Percentiles rank a stretch among this genome's conserved stretches.
phyloP scores from a whole-genome alignment of 2,329 filamentous ascomycete species.

The Arthrobotrys conoides region DNA sequence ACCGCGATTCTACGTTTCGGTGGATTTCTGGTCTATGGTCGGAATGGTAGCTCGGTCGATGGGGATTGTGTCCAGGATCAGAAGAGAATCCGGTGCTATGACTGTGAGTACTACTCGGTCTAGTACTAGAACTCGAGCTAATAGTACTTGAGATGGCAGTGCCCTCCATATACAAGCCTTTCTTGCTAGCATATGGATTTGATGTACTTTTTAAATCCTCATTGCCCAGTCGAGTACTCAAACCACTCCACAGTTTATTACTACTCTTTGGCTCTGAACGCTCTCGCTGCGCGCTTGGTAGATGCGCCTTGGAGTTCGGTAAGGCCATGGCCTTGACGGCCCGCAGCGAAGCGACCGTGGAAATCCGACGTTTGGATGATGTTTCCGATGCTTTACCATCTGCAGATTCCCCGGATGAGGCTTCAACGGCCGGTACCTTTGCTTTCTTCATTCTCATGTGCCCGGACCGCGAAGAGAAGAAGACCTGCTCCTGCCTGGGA shows the following conservation, averaged over 20 bases:
- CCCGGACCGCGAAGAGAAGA: conserved; percentile 57
- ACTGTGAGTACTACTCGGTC: conserved; percentile 25
- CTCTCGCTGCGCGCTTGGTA: conserved; percentile 33
- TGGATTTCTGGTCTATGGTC: conserved; percentile 28
- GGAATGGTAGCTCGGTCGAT: conserved; percentile 43
- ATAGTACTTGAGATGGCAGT: conserved; percentile 46
- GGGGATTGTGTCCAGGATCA: neutral
- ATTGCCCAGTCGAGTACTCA: conserved; percentile 8
- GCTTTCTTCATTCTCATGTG: conserved; percentile 45
- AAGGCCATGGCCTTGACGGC: conserved; percentile 46
- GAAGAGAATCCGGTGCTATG: neutral
- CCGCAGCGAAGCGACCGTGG: conserved; percentile 52
- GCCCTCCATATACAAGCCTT: neutral
- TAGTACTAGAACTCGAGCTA: conserved; percentile 37
- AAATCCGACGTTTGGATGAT: conserved; percentile 46
- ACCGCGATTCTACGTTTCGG: conserved; percentile 41
- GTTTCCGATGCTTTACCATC: conserved; percentile 42
- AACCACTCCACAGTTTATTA: conserved; percentile 47
- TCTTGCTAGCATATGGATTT: conserved; percentile 42
- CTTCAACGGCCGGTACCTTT: conserved; percentile 32
- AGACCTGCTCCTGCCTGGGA: conserved; percentile 57
- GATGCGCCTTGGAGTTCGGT: conserved; percentile 55
- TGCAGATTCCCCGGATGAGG: neutral
- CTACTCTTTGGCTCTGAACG: conserved; percentile 42
- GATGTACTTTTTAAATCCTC: neutral